Base-by-base conservation (phyloP, 2,329 filamentous ascomycete species). In the Metarhizium guizhouense region DNA sequence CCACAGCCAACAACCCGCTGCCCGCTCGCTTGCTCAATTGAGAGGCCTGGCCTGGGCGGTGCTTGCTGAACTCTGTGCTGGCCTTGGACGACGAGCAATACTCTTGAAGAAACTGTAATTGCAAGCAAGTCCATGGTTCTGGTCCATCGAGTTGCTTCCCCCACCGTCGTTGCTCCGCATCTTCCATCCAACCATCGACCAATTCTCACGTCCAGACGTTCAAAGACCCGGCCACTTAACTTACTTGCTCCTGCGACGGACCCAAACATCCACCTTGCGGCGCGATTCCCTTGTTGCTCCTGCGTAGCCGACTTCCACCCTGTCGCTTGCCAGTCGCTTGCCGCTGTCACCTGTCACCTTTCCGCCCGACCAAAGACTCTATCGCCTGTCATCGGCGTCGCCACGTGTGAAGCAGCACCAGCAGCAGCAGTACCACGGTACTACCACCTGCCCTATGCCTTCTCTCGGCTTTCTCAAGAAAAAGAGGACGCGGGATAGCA, bases 401-500 rank as follows among this genome's bases (percentile, higher is more conserved):
- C 54, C 36, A 54, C 57, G 54, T 50, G 53, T 50, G 47, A 52
- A 59, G 54, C 55, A 60, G 42, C 42, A 45, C 3, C 14, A 40
- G 45, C 53, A 63, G 32, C 32, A 34, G 32, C 32, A 34, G 7
- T 11, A 34, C 32, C 32, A 34, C 32, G 25, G 25, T 11, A 34
- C 32, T 20, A 40, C 50, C 53, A 63, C 38, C 50, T 56, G 51
- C 47, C 71, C 67, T 68, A 97, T 99, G 94, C 94, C 92, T 85
- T 89, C 84, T 74, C 83, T 96, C 79, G 90, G 90, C 74, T 91
- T 96, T 71, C 84, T 97, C 71, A 96, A 96, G 83, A 97, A 96
- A 84, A 96, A 95, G 83, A 87, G 91, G 83, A 95, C 91, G 76
- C 95, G 91, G 84, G 91, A 96, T 78, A 88, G 85, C 69, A 83